phyloP scores from a whole-genome alignment of 768 basidiomycete species.

The Pseudohyphozyma bogoriensis region DNA sequence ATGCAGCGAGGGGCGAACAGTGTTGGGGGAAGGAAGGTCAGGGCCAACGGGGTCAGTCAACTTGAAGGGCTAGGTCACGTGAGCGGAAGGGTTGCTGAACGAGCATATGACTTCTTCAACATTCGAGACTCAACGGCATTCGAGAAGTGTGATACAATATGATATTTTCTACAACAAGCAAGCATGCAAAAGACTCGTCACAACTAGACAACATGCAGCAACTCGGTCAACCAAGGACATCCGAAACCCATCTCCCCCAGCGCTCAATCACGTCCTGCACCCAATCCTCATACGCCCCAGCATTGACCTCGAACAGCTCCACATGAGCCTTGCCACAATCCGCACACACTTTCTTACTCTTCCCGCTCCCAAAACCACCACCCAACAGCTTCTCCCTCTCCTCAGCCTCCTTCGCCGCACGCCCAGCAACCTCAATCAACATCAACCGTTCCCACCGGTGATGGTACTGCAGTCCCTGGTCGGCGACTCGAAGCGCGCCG shows the following conservation, averaged over 20 bases:
- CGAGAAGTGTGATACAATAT: no score
- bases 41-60: no score
- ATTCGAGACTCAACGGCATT: no score
- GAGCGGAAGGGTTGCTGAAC: no score
- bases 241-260: conserved; percentile 18
- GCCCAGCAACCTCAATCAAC: conserved; percentile 18
- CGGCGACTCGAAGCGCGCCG: neutral
- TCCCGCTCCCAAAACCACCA: neutral
- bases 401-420: neutral
- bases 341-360: neutral
- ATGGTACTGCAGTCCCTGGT: neutral
- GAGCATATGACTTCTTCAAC: no score
- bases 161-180: no score
- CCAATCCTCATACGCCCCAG: neutral
- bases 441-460: conserved; percentile 23
- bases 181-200: no score
- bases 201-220: no score
- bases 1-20: no score
- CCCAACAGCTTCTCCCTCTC: neutral
- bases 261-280: conserved; percentile 11
- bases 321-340: conserved; percentile 15
- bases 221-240: conserved; percentile 8
- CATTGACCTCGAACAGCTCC: conserved; percentile 12
- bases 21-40: no score
- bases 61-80: no score